Conservation (phyloP, 2,329 filamentous ascomycete species). For the Talaromyces atroroseus region DNA sequence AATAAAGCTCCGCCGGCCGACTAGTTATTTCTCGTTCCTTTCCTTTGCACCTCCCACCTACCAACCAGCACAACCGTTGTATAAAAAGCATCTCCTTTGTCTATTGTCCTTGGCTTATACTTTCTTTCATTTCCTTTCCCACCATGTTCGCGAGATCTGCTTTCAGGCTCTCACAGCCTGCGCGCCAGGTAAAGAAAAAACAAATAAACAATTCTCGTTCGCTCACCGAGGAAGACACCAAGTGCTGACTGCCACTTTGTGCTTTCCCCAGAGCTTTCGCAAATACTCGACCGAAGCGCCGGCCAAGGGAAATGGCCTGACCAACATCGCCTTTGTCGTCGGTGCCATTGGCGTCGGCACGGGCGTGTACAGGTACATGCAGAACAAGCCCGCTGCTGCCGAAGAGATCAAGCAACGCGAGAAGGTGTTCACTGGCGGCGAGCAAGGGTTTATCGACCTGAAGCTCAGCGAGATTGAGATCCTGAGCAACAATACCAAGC, state of each 20-base stretch:
- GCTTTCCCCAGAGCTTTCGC: constrained; percentile 51
- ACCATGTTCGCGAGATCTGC: constrained; percentile 64
- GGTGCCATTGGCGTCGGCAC: constrained; percentile 44
- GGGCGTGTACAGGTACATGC: constrained; percentile 51
- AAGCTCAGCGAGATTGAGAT: constrained; percentile 71
- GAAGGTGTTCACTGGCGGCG: constrained; percentile 69
- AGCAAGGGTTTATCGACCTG: constrained; percentile 82
- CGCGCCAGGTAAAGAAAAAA: constrained; percentile 57
- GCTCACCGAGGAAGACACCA: constrained; percentile 10
- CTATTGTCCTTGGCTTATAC: constrained; percentile 4
- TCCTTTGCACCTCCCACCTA: no score
- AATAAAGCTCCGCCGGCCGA: no score
- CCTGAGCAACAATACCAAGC: constrained; percentile 94
- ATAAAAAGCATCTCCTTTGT: neutral
- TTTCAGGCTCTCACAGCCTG: constrained; percentile 59
- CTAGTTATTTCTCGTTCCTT: no score
- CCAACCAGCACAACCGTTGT: neutral
- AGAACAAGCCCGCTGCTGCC: constrained; percentile 22
- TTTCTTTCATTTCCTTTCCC: constrained; percentile 15
- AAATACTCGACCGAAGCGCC: constrained; percentile 62
- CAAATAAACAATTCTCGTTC: neutral
- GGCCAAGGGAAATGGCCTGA: constrained; percentile 50
- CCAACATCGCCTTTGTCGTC: constrained; percentile 49
- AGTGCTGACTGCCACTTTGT: no score
- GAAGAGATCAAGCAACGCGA: constrained; percentile 31